Percentiles rank a stretch among this genome's conserved stretches.
phyloP scores from a whole-genome alignment of 306 rosid species.

The Cicer yamashitae region DNA sequence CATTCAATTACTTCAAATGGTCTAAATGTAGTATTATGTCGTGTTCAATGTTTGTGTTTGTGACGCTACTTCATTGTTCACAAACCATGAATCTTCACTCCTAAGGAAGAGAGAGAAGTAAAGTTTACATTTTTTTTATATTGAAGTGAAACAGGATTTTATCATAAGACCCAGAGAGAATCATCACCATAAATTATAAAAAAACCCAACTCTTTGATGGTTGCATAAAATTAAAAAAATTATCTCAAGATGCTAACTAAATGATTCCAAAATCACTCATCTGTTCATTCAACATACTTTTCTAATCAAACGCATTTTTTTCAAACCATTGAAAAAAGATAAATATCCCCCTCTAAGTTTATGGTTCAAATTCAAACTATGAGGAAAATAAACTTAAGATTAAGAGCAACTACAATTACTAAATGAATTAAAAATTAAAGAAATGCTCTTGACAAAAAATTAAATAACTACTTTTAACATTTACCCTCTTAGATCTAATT shows the following conservation, averaged over 20 bases:
- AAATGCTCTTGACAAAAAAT: neutral
- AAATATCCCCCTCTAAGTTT: neutral
- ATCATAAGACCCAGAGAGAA: neutral
- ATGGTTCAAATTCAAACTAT: neutral
- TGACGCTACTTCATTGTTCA: no score
- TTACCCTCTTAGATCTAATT: constrained; percentile 37
- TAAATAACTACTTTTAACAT: neutral
- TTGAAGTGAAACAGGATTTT: neutral
- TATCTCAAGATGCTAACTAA: neutral
- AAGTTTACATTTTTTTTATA: neutral
- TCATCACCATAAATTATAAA: neutral
- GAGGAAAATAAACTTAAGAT: constrained; percentile 11
- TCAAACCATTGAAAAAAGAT: constrained; percentile 11
- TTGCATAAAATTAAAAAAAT: neutral
- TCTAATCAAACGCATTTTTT: neutral
- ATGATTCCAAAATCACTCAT: constrained; percentile 13
- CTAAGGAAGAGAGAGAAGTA: neutral
- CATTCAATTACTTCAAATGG: no score
- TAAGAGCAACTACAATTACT: constrained; percentile 6
- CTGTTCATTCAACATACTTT: constrained; percentile 28
- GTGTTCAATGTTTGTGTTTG: no score
- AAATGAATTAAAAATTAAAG: neutral
- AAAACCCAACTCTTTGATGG: constrained; percentile 12
- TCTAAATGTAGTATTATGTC: no score
- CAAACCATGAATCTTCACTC: neutral